Base-by-base conservation (phyloP, 805 yeast genomes). In the Torulaspora maleeae region DNA sequence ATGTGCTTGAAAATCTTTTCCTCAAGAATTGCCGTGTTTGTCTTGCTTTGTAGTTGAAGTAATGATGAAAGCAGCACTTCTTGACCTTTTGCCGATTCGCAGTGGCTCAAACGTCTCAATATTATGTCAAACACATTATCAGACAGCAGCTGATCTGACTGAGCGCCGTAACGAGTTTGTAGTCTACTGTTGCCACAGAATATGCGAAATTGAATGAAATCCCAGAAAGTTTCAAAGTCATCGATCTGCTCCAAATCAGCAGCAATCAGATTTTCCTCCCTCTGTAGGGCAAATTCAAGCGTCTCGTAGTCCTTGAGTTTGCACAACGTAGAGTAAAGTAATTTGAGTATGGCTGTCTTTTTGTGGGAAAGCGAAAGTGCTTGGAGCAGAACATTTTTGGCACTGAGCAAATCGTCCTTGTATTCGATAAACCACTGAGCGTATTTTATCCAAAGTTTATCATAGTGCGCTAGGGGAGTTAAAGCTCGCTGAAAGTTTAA, bases 401-500 rank as follows among this genome's bases (percentile, higher is more conserved):
- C 63, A 7, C 54, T 48, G 1, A 51, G 5, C 19, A 48, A 49
- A 43, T 62, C 63, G 4, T 51, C 52, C 22, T 48, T 43, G 28
- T 38, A 27, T 5, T 52, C 54, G 11, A 59, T 49, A 13, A 62
- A 39, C 67, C 68, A 66, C n/a, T 50, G 41, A 2, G 64, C 54
- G 38, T 61, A 66, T 41, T 58, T 52, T 3, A 63, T 20, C 69
- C 69, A 66, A 5, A 66, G 44, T 7, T 41, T 24, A 19, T 64
- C 68, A 33, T 59, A 60, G 36, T 59, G 63, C 1, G 64, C 64
- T 12, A 64, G 43, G 7, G 64, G 57, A 6, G 55, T 11, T 19
- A 66, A 37, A 2, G 66, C 64, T 43, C 70, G 54, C 48, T 66
- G 69, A 32, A 64, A 66, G 36, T 57, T 58, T 27, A 61, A 27